These are phyloP conservation scores for Rachicladosporium sp. DNA, from an alignment of 2,329 filamentous ascomycete genomes.

Conservation along the genomic window DNA sequence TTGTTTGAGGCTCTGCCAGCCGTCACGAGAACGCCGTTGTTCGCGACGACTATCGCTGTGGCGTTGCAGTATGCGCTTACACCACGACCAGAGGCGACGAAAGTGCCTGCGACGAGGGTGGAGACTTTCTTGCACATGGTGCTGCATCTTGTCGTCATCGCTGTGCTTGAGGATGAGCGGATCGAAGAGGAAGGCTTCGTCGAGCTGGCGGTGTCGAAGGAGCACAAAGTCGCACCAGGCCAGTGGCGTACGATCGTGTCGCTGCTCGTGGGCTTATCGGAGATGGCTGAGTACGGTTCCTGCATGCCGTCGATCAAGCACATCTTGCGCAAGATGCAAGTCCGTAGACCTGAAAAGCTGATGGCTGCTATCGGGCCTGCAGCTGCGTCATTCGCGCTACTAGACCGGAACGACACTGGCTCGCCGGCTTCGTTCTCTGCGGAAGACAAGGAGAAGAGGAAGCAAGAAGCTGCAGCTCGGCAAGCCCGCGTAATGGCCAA, in stretches of 20 bases:
- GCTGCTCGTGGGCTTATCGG: constrained; percentile 39
- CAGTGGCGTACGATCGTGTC: constrained; percentile 26
- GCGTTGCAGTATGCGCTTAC: constrained; percentile 70
- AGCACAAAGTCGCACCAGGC: constrained; percentile 1
- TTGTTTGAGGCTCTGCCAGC: constrained; percentile 63
- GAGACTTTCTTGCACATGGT: constrained; percentile 89
- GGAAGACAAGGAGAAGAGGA: constrained; percentile 68
- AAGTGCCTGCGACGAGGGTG: constrained; percentile 66
- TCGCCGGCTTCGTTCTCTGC: constrained; percentile 57
- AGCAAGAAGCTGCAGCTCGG: constrained; percentile 76
- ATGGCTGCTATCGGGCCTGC: constrained; percentile 50
- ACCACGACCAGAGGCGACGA: constrained; percentile 55
- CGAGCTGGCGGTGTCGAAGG: constrained; percentile 11
- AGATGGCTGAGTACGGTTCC: constrained; percentile 63
- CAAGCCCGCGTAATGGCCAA: constrained; percentile 95
- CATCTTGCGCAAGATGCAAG: constrained; percentile 72
- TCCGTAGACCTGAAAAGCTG: constrained; percentile 66
- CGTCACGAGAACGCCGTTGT: constrained; percentile 75
- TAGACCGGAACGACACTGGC: constrained; percentile 68
- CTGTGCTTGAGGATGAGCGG: constrained; percentile 51
- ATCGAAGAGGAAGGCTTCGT: constrained; percentile 13
- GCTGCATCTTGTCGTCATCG: constrained; percentile 74
- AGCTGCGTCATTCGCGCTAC: constrained; percentile 38
- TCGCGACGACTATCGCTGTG: constrained; percentile 83
- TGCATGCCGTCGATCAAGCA: constrained; percentile 76